Percentiles rank a stretch among this genome's conserved stretches.
These are phyloP conservation scores for Populus pruinosa DNA, from an alignment of 345 rosid genomes.

Conservation along the genomic window DNA sequence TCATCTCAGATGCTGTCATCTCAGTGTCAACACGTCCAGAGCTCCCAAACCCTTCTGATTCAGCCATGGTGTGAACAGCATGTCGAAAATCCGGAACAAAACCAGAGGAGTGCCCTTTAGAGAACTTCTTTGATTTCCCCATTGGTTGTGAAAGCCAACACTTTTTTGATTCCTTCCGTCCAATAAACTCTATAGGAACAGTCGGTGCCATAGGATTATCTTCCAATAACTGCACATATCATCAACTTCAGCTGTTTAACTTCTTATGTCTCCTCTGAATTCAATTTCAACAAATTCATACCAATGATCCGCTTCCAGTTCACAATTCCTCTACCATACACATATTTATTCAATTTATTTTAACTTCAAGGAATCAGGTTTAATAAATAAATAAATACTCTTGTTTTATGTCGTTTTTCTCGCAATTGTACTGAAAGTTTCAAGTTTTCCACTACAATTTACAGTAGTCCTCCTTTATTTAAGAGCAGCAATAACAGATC, in stretches of 20 bases:
- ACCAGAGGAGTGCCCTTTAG: conserved; percentile 61
- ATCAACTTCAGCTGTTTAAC: conserved; percentile 24
- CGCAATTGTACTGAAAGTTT: not conserved
- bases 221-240: conserved; percentile 51
- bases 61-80: conserved; percentile 56
- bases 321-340: not conserved
- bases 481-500: not conserved
- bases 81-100: conserved; percentile 58
- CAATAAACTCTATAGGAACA: conserved; percentile 55
- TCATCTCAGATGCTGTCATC: conserved; percentile 57
- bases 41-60: conserved; percentile 70
- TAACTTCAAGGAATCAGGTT: not conserved
- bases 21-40: conserved; percentile 51
- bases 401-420: not conserved
- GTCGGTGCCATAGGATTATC: conserved; percentile 56
- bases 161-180: conserved; percentile 46
- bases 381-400: not conserved
- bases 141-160: conserved; percentile 37
- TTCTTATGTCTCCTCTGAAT: not conserved
- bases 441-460: not conserved
- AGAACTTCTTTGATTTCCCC: conserved; percentile 69
- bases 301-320: not conserved
- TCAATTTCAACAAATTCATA: not conserved
- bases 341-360: not conserved
- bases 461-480: not conserved